Base-by-base conservation (phyloP, 2,329 filamentous ascomycete genomes). In the Whalleya microplaca region DNA sequence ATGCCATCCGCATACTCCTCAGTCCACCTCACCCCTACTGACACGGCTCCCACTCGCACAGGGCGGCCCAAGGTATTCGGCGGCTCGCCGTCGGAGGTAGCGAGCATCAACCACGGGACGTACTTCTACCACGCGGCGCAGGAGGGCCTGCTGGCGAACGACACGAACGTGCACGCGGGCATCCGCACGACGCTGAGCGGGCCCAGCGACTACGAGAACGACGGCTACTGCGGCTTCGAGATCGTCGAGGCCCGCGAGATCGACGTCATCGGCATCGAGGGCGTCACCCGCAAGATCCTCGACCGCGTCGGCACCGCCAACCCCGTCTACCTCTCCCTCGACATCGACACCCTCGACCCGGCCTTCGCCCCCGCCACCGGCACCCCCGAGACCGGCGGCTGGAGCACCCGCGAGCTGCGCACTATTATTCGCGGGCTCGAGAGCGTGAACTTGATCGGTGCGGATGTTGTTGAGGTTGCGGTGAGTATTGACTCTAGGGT, bases 21-120 rank as follows among this genome's bases (percentile, higher is more conserved):
- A 18, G 23, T 4, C 23, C 23, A 27, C 23, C 29, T 43, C 23
- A 54, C 23, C 23, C 29, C 41, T 21, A 54, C 23, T 54, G n/a
- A 32, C 49, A 18, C 32, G 18, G 14, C 81, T 59, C 7, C 20
- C 19, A 29, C 20, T n/a, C 7, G 82, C 61, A 81, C 81, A 67
- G 91, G 90, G 90, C 85, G 84, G 56, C 92, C 91, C 43, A 94
- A 94, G 71, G 91, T 95, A 21, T 96, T 96, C 66, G 91, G 92
- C 51, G 91, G 91, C 27, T 87, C 89, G 0, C 91, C 91, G 0
- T 89, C 85, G 23, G 83, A 92, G 58, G 84, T 87, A 41, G 91
- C 91, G 19, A 82, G 82, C 62, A 87, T 96, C 76, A 96, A 95
- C 76, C 90, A 95, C 75, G 91, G 91, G 42, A 95, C 91, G 1